phyloP scores from a whole-genome alignment of 2,329 filamentous ascomycete species.

The Diplodia mutila region DNA sequence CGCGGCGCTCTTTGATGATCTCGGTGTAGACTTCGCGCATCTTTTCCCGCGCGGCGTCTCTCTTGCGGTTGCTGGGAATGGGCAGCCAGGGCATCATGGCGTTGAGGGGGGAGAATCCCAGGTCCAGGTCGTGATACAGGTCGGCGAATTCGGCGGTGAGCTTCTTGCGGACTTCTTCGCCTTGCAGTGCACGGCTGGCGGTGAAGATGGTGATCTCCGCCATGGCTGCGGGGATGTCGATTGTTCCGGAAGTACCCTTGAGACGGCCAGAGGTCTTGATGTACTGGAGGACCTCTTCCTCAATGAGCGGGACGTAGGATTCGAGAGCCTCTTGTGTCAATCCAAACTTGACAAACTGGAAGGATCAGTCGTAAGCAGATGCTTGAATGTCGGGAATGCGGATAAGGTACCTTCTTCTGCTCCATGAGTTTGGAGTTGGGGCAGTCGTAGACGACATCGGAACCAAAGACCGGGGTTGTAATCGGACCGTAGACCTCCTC shows the following conservation, averaged over 20 bases:
- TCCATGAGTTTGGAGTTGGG: constrained; percentile 37
- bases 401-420: constrained; percentile 32
- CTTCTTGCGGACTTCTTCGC: constrained; percentile 72
- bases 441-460: constrained; percentile 36
- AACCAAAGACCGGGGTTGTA: constrained; percentile 34
- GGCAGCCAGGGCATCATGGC: constrained; percentile 82
- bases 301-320: constrained; percentile 74
- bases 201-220: constrained; percentile 84
- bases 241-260: constrained; percentile 62
- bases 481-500: constrained; percentile 59
- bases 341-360: constrained; percentile 71
- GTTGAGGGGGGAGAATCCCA: constrained; percentile 81
- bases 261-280: constrained; percentile 66
- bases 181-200: constrained; percentile 78
- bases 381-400: background rate
- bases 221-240: constrained; percentile 71
- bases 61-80: constrained; percentile 75
- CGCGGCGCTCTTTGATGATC: constrained; percentile 67
- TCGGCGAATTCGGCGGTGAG: constrained; percentile 76
- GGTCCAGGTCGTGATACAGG: constrained; percentile 80
- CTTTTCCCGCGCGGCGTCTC: constrained; percentile 74
- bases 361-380: no score
- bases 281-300: constrained; percentile 70
- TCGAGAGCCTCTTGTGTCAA: constrained; percentile 70
- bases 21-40: constrained; percentile 77